Evolutionary conservation across 2,329 filamentous ascomycete species (phyloP), one percentile per base, ranked within the genome.

Genomic region (Fusarium transvaalense): DNA sequence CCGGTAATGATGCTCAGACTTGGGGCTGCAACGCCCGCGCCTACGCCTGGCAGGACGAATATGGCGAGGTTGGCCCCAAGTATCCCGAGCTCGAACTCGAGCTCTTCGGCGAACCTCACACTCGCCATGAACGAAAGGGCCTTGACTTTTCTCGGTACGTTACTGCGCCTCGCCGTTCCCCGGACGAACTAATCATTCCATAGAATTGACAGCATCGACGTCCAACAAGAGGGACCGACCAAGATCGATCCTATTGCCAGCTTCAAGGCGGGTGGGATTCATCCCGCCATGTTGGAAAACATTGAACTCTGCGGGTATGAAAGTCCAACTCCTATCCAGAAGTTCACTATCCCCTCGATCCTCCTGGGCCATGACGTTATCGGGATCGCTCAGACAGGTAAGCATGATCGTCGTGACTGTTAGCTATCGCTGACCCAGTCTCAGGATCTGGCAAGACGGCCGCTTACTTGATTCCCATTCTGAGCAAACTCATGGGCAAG

Each of bases 401-500:
- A 2, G 41, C 17, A 31, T 3, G 5, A 23, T 34, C 12, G 15
- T 23, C 13, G 12, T 42, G 6, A 43, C 17, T 21, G 9, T 27
- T 27, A 14, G n/a, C 51, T 12, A 45, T 56, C 7, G 59, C 41
- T 68, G 41, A 71, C 19, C 14, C 57, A 42, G 13, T 23, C 52
- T 27, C 32, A 97, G 95, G 96, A 21, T 98, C 95, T 27, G 96
- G 96, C 53, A 99, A 99, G 84, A 99, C 96, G 0, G 95, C 92
- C 0, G 94, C 96, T 0, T 99, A 96, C 76, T 81, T 99, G 6
- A 88, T 97, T 56, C 96, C 96, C 0, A 92, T 97, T 62, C 76
- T 98, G 52, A 97, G 94, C 63, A 91, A 92, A 78, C 82, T 99
- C 23, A 97, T 98, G 93, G 96, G 96, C 27, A 98, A 98, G 81